A percentile compares a stretch with the other conserved stretches of the same genome.
phyloP scores from a whole-genome alignment of 129 eudicot genomes.

The carrot (Daucus carota) region DH1_v3.0 NC_030381.2:36728001-36728500 shows the following conservation, averaged over 20 bases:
- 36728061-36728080: not conserved
- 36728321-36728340: slow-evolving; percentile 46
- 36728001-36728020: not conserved
- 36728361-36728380: slow-evolving; percentile 82
- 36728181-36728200: too few relatives aligned
- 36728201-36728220: not conserved
- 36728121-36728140: not conserved
- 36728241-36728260: not conserved
- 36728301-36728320: not conserved
- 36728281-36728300: not conserved
- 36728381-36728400: slow-evolving; percentile 69
- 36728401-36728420: slow-evolving; percentile 66
- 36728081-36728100: not conserved
- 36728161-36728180: not conserved
- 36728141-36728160: not conserved
- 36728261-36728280: not conserved
- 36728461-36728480: slow-evolving; percentile 66
- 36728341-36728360: slow-evolving; percentile 75
- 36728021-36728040: not conserved
- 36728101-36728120: not conserved
- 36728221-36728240: not conserved
- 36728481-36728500: slow-evolving; percentile 80
- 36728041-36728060: not conserved
- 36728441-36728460: slow-evolving; percentile 66
- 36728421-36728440: slow-evolving; percentile 80